phyloP scores from a whole-genome alignment of 2,329 filamentous ascomycete species.

The Xylariaceae sp. region DNA sequence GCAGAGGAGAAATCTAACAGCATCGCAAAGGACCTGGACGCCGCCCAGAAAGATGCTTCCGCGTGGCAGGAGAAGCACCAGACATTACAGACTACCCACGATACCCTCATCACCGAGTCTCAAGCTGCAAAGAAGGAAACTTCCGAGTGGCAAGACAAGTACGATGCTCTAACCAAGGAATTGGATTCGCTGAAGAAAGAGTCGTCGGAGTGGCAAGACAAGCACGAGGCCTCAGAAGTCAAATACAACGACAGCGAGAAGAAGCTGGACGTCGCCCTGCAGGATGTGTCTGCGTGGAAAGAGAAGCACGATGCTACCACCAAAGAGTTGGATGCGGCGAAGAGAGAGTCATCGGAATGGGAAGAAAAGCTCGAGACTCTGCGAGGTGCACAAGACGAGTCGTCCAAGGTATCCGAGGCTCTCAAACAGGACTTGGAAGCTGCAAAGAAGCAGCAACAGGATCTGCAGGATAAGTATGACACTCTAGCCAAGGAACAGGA shows the following conservation, averaged over 20 bases:
- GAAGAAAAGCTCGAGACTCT: slow-evolving; percentile 33
- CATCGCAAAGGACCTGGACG: slow-evolving; percentile 36
- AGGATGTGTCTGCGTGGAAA: slow-evolving; percentile 38
- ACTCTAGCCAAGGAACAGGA: slow-evolving; percentile 31
- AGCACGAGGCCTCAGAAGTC: slow-evolving; percentile 31
- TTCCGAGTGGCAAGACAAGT: slow-evolving; percentile 37
- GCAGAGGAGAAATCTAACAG: slow-evolving; percentile 24
- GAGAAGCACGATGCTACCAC: slow-evolving; percentile 27
- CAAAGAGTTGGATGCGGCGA: slow-evolving; percentile 35
- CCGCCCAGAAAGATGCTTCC: slow-evolving; percentile 34
- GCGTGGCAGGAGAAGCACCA: slow-evolving; percentile 32
- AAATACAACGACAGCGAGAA: slow-evolving; percentile 30
- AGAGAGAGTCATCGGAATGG: slow-evolving; percentile 35
- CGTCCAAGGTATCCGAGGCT: slow-evolving; percentile 39
- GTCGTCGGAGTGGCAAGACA: slow-evolving; percentile 34
- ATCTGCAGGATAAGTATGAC: slow-evolving; percentile 29
- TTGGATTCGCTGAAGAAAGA: slow-evolving; percentile 37
- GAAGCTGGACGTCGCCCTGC: slow-evolving; percentile 41
- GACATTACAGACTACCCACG: slow-evolving; percentile 14
- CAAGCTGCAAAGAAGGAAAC: slow-evolving; percentile 40
- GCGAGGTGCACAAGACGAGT: slow-evolving; percentile 28
- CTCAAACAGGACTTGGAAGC: slow-evolving; percentile 38
- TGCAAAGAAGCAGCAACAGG: slow-evolving; percentile 40
- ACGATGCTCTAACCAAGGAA: slow-evolving; percentile 30
- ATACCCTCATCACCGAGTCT: slow-evolving; percentile 29